Evolutionary conservation across 2,329 filamentous ascomycete genomes (phyloP), one percentile per base, ranked within the genome.

Genomic region (Grosmannia serpens): DNA sequence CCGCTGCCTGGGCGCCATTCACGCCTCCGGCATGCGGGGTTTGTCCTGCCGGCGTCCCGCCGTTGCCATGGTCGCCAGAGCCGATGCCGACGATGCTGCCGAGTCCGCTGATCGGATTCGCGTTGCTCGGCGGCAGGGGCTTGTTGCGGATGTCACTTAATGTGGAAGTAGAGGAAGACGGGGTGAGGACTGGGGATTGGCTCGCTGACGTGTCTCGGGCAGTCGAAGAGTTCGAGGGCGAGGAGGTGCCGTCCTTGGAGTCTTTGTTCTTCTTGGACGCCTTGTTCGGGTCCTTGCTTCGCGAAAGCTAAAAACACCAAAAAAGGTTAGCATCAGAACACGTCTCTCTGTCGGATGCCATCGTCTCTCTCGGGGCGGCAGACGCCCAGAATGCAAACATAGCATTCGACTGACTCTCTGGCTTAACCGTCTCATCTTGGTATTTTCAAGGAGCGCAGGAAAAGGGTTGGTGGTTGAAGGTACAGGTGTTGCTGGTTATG

Each of bases 381-480:
- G n/a, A 11, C 13, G 13, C 13, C 29, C 8, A 13, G 41, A 22
- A 47, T 33, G n/a, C 51, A 35, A 15, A 9, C 50, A 49, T 38
- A 61, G 67, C 67, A 65, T 63, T 63, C 62, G 9, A 84, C 89
- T 81, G 84, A 96, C 91, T 87, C 89, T 89, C 81, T 95, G 90
- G 77, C 91, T 88, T 76, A 97, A 95, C 73, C 90, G 88, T 80
- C 96, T 96, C 92, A 97, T 96, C 75, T 57, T 59, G 22, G 26
- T 38, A 15, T 29, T 50, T 27, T 44, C 13, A 27, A 27, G 33
- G 50, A 38, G 49, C 22, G 35, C 49, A 27, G 47, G 24, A 49
- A 49, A 49, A 49, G 46, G 46, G 46, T 22, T 49, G 46, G n/a
- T 26, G 46, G 46, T 24, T 49, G 22, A 38, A 15, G 35, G 35